Evolutionary conservation across 2,329 filamentous ascomycete genomes (phyloP).

Genomic region (Orbilia brochopaga): DNA sequence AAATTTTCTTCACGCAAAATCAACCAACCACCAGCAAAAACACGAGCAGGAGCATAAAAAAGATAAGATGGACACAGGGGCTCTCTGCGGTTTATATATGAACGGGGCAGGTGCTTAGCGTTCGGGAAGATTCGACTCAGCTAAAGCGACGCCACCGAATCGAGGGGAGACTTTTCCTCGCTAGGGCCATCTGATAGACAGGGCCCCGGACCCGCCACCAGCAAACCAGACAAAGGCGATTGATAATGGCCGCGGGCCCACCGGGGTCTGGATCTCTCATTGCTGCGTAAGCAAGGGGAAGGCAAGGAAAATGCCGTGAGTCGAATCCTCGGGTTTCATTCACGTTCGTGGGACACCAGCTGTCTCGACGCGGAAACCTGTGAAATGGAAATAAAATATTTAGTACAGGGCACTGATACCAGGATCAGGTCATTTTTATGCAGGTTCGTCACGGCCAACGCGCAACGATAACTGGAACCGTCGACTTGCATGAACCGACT

Average conservation of each 20-base stretch:
- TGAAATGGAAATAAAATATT: neutral
- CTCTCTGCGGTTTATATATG: conserved; percentile 31
- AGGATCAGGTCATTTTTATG: neutral
- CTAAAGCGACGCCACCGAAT: neutral
- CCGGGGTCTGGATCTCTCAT: conserved; percentile 29
- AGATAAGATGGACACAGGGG: conserved; percentile 14
- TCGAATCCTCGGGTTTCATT: neutral
- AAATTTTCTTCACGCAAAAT: conserved; percentile 13
- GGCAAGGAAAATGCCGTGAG: neutral
- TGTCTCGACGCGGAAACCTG: neutral
- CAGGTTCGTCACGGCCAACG: neutral
- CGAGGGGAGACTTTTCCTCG: neutral
- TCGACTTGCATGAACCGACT: neutral
- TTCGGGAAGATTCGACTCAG: conserved; percentile 47
- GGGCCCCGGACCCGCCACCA: conserved; percentile 16
- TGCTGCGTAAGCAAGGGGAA: conserved; percentile 17
- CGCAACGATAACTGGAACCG: neutral
- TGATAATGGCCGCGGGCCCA: conserved; percentile 31
- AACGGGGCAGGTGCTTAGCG: conserved; percentile 36
- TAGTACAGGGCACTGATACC: neutral
- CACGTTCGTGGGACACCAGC: neutral
- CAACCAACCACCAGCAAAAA: conserved; percentile 1
- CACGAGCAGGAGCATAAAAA: conserved; percentile 6
- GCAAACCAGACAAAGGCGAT: conserved; percentile 33
- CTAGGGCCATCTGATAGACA: conserved; percentile 26